These are phyloP conservation scores for Cylindrotheca closterium DNA, from an alignment of 108 stramenopile genomes.

Conservation along the genomic window DNA sequence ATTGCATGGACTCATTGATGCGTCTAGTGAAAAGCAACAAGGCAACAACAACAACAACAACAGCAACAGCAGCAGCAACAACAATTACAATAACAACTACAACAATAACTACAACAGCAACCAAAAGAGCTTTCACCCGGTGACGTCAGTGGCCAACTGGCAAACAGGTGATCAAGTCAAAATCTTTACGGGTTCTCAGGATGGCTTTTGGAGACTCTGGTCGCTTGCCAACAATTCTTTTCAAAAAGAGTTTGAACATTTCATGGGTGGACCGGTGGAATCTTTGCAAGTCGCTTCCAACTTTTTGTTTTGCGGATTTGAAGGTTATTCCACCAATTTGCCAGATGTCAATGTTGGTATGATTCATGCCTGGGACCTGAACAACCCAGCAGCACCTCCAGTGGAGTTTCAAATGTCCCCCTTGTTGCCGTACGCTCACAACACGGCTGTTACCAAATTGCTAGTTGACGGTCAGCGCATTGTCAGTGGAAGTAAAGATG, in stretches of 20 bases:
- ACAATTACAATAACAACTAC: constrained; percentile 20
- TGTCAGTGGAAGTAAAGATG: constrained; percentile 66
- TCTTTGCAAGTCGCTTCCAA: constrained; percentile 54
- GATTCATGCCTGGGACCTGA: constrained; percentile 83
- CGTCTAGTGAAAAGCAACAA: constrained; percentile 41
- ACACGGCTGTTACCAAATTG: constrained; percentile 48
- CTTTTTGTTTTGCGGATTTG: constrained; percentile 83
- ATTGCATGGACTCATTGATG: constrained; percentile 57
- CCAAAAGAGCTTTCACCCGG: constrained; percentile 37
- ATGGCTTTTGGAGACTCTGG: constrained; percentile 89
- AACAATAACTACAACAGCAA: constrained; percentile 16
- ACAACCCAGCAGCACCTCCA: constrained; percentile 64
- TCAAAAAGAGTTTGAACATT: constrained; percentile 76
- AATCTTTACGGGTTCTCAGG: constrained; percentile 79
- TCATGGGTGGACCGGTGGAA: constrained; percentile 75
- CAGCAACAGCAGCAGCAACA: neutral
- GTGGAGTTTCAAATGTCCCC: constrained; percentile 78
- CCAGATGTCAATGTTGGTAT: constrained; percentile 74
- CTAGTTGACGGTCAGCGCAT: constrained; percentile 41
- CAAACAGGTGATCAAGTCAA: constrained; percentile 69
- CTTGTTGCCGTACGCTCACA: constrained; percentile 69
- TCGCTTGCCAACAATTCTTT: constrained; percentile 49
- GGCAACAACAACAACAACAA: constrained; percentile 22
- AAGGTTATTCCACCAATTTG: constrained; percentile 43
- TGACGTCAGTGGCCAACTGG: constrained; percentile 77